Base-by-base conservation (phyloP, 495 filamentous ascomycete species). In the Oleoguttula mirabilis region DNA sequence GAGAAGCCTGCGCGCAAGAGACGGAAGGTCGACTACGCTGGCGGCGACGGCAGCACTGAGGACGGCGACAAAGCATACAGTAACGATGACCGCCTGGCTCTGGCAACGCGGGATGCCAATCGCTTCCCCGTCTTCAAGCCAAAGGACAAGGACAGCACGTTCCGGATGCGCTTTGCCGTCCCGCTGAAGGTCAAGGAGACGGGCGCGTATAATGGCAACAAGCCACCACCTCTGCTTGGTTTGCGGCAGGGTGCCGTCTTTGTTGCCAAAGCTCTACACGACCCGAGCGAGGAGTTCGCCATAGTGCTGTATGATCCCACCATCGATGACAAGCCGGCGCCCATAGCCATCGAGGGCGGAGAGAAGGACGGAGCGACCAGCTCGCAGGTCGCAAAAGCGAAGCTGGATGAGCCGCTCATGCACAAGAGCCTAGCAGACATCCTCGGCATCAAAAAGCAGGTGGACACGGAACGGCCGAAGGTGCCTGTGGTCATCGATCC, bases 401-500 rank as follows among this genome's bases (percentile, higher is more conserved):
- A 76, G 53, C 57, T 92, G 22, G 83, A 93, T 50, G 83, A 74
- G 32, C 86, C 88, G 2, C 57, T 92, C 19, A 75, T 93, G 49
- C 88, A 96, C 62, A 88, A 86, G 64, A 95, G 85, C 58, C 66
- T 99, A 36, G 86, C 92, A 42, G 90, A 99, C 62, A 95, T 99
- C 44, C 62, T 99, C 45, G 90, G 90, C 6, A 75, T 99, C 43
- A 92, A 84, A 66, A 96, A 98, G 55, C 72, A 86, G 52, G 77
- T 88, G 17, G 77, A 80, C 35, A 73, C 73, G 10, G 79, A 87
- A 23, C 71, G 78, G 27, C 88, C 90, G 0, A 81, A 83, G 52
- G 88, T 99, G 2, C 90, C 90, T 1, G 90, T 99, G 11, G 90
- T 99, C 23, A 95, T 99, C 53, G 90, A 99, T 62, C 90, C 90